Evolutionary conservation across 306 rosid genomes (phyloP).

Genomic region (Sechiopsis laciniata): DNA sequence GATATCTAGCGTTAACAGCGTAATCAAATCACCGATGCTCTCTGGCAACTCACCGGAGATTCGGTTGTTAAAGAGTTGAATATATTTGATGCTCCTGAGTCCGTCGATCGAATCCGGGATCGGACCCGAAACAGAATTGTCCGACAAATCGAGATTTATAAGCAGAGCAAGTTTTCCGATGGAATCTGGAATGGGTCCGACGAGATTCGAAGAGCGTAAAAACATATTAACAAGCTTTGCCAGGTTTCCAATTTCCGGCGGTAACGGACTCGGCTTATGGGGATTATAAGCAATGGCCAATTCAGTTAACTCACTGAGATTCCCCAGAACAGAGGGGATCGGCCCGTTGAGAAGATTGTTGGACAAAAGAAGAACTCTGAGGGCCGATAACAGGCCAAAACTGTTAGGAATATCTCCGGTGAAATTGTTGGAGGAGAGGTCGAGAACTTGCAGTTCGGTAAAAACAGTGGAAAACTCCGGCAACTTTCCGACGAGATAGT

Average conservation of each 20-base stretch:
- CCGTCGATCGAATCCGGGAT: conserved; percentile 52
- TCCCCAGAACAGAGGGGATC: conserved; percentile 54
- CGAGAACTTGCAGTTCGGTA: conserved; percentile 31
- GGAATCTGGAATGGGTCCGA: conserved; percentile 55
- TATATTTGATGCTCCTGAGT: conserved; percentile 27
- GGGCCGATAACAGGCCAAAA: conserved; percentile 36
- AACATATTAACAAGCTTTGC: conserved; percentile 39
- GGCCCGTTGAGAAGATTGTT: conserved; percentile 50
- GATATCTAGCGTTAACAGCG: conserved; percentile 41
- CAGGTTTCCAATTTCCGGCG: conserved; percentile 62
- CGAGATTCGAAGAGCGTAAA: conserved; percentile 28
- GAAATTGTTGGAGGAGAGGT: conserved; percentile 59
- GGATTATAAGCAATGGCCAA: conserved; percentile 43
- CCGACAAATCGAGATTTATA: conserved; percentile 52
- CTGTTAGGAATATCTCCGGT: conserved; percentile 61
- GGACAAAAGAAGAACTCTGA: conserved; percentile 32
- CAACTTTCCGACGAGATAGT: conserved; percentile 43
- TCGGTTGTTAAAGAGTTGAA: conserved; percentile 34
- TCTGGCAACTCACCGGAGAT: conserved; percentile 63
- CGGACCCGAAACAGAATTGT: conserved; percentile 46
- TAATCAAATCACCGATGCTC: conserved; percentile 46
- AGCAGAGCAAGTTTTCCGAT: conserved; percentile 52
- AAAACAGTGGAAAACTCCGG: conserved; percentile 51
- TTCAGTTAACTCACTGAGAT: conserved; percentile 44
- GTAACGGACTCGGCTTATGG: conserved; percentile 36